These are phyloP conservation scores for Fraxinus anomala DNA, from an alignment of 257 asterid genomes.

Conservation along the genomic window DNA sequence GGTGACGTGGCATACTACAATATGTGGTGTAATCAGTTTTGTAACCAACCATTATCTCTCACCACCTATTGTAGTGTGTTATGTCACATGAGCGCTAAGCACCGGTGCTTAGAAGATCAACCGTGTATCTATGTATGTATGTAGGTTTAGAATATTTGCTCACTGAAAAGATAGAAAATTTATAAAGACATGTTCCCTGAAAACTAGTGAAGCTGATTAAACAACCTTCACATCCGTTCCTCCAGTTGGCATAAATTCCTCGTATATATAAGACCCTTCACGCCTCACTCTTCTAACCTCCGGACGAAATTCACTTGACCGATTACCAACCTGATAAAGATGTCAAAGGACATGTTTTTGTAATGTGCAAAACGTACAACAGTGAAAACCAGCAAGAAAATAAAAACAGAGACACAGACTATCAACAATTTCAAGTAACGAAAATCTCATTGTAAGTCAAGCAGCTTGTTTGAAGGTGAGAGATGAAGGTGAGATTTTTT, in stretches of 20 bases:
- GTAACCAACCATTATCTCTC: too few species aligned
- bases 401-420: neutral
- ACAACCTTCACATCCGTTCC: constrained; percentile 98
- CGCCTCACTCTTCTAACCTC: constrained; percentile 97
- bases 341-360: constrained; percentile 18
- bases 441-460: neutral
- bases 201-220: constrained; percentile 16
- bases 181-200: neutral
- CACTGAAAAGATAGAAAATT: constrained; percentile 1
- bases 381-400: neutral
- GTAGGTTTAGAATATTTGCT: constrained; percentile 1
- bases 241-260: constrained; percentile 99
- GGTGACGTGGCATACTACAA: too few species aligned
- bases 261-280: constrained; percentile 96
- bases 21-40: too few species aligned
- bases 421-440: neutral
- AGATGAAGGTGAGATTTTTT: neutral
- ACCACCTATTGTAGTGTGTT: too few species aligned
- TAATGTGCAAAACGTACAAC: neutral
- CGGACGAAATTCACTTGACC: constrained; percentile 98
- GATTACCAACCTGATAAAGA: constrained; percentile 83
- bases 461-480: neutral
- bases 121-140: too few species aligned
- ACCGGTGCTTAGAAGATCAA: too few species aligned
- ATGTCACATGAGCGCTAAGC: too few species aligned